Evolutionary conservation across 2,329 filamentous ascomycete species (phyloP), one percentile per base, ranked within the genome.

Genomic region (Ascocoryne sarcoides): DNA sequence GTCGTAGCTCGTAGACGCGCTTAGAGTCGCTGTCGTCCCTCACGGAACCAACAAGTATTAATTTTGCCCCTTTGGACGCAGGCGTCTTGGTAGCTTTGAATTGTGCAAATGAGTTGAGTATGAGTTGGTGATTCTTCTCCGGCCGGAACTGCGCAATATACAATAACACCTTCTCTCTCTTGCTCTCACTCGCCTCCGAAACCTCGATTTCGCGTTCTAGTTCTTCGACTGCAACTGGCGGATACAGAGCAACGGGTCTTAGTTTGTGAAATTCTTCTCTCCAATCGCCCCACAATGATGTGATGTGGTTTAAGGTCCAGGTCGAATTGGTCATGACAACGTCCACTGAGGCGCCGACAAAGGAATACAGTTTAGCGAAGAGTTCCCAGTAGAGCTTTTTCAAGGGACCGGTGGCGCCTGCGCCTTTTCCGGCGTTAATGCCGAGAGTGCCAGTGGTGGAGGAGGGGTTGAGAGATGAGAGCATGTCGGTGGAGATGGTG

Each of bases 101-200:
- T 39, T 79, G 67, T 21, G 87, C 77, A 57, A 95, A 98, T 0
- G 92, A 79, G 52, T 84, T 76, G 31, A 98, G 67, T 40, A 98
- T 83, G 17, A 95, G 75, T 28, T 81, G 71, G 65, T 98, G 92
- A 61, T 95, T 95, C 70, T 98, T 98, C 62, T 98, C 92, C 0
- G 92, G 90, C 0, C 92, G 82, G 62, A 98, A 98, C 61, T 98
- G 92, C 2, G 90, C 92, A 54, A 98, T 95, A 65, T 95, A 98
- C 14, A 98, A 70, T 10, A 98, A 65, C 30, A 79, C 74, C 31
- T 78, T 79, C 48, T 86, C 73, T 26, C 92, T 79, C 37, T 67
- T 65, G 52, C 71, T 69, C 59, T 92, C 86, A 60, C 75, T 87
- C 33, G 71, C 72, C 12, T 69, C 67, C 0, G 79, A 80, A 10